phyloP scores from a whole-genome alignment of 78 protist genomes.

The Dictyostelium capitatum region DNA sequence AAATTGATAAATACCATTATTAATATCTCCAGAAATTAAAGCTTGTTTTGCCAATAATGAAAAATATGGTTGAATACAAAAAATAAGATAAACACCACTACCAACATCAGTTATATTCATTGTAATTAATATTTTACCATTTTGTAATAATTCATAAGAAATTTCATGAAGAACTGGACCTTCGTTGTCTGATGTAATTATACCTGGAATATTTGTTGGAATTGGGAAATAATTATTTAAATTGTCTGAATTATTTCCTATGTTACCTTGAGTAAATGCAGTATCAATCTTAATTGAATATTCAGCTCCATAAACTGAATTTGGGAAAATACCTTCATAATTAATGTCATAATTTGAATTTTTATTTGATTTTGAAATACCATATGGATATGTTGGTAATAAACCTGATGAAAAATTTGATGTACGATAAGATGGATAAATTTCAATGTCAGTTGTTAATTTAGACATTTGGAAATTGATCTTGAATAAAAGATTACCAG shows the following conservation, averaged over 20 bases:
- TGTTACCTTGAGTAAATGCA: no score
- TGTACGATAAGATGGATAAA: neutral
- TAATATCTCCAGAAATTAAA: neutral
- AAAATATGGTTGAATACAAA: neutral
- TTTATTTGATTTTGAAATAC: neutral
- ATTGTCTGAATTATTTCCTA: no score
- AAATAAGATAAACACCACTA: neutral
- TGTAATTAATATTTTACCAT: neutral
- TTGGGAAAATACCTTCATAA: no score
- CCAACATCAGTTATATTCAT: neutral
- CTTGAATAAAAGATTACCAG: neutral
- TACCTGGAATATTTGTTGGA: neutral
- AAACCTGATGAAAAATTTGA: neutral
- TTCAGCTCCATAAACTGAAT: neutral
- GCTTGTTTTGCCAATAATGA: neutral
- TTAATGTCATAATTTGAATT: neutral
- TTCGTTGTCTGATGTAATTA: neutral
- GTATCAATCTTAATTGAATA: neutral
- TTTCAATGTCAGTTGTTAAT: no score
- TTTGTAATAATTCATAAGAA: neutral
- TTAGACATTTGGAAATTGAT: neutral
- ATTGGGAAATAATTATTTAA: no score
- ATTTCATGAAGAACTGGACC: neutral
- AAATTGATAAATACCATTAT: neutral
- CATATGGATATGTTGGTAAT: neutral